These are phyloP conservation scores for Naganishia vishniacii DNA, from an alignment of 768 basidiomycete species.

Conservation along the genomic window DNA sequence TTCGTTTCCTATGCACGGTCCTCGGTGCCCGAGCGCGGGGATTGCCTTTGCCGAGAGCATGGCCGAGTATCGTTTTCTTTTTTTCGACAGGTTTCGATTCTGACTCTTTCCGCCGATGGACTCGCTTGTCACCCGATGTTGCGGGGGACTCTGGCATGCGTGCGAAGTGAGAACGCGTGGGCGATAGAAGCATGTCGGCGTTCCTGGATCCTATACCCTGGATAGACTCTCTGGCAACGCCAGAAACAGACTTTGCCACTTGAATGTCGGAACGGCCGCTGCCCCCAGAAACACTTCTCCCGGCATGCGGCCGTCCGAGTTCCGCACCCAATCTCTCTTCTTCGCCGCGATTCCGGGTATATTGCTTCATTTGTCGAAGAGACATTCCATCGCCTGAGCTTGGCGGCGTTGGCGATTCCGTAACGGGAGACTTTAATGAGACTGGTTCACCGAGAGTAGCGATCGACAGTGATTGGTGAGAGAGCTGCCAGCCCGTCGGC, in stretches of 20 bases:
- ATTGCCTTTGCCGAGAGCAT: background rate
- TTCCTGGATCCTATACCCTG: background rate
- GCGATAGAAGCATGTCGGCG: background rate
- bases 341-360: background rate
- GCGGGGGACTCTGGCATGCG: constrained; percentile 16
- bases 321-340: background rate
- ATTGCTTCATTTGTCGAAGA: constrained; percentile 1
- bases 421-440: background rate
- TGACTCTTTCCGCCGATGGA: background rate
- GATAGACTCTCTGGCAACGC: background rate
- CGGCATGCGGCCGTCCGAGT: no score
- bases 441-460: background rate
- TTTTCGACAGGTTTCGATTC: background rate
- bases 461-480: background rate
- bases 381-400: background rate
- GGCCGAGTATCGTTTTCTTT: background rate
- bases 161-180: background rate
- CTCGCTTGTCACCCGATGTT: constrained; percentile 5
- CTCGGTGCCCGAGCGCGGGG: background rate
- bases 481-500: constrained; percentile 5
- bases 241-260: background rate
- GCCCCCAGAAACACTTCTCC: background rate
- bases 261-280: background rate
- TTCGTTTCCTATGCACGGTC: background rate
- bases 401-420: background rate